Conservation (phyloP, 2,329 filamentous ascomycete genomes). For the Colletotrichum sp. region DNA sequence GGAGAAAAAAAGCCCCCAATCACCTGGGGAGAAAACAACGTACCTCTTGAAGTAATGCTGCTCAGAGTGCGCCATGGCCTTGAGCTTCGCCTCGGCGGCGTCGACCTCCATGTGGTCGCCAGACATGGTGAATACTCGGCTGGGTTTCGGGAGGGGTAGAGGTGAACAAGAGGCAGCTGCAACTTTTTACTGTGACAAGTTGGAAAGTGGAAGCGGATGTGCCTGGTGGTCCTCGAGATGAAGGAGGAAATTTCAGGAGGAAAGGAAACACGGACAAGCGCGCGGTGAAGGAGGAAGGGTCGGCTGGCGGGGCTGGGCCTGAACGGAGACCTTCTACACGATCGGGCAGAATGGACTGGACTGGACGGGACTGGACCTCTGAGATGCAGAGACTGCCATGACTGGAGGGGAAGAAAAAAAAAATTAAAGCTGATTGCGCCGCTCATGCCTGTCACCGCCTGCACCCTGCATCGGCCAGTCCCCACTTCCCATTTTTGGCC, state of each 20-base stretch:
- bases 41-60: conserved; percentile 99
- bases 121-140: conserved; percentile 36
- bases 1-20: neutral
- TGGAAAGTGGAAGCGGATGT: neutral
- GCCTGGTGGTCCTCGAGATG: neutral
- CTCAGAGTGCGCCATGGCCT: conserved; percentile 88
- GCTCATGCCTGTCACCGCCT: conserved; percentile 19
- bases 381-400: neutral
- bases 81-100: conserved; percentile 66
- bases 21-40: conserved; percentile 24
- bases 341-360: conserved; percentile 9
- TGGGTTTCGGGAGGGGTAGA: neutral
- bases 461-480: conserved; percentile 7
- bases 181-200: neutral
- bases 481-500: neutral
- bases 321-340: conserved; percentile 13
- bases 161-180: neutral
- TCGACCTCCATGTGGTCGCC: conserved; percentile 64
- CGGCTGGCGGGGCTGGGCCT: conserved; percentile 4
- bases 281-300: conserved; percentile 17
- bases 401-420: conserved; percentile 8
- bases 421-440: conserved; percentile 16
- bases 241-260: conserved; percentile 8
- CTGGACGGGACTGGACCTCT: neutral
- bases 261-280: conserved; percentile 8